phyloP scores from a whole-genome alignment of 1,139 yeast species.

The Spencermartinsiella ligniputridi region DNA sequence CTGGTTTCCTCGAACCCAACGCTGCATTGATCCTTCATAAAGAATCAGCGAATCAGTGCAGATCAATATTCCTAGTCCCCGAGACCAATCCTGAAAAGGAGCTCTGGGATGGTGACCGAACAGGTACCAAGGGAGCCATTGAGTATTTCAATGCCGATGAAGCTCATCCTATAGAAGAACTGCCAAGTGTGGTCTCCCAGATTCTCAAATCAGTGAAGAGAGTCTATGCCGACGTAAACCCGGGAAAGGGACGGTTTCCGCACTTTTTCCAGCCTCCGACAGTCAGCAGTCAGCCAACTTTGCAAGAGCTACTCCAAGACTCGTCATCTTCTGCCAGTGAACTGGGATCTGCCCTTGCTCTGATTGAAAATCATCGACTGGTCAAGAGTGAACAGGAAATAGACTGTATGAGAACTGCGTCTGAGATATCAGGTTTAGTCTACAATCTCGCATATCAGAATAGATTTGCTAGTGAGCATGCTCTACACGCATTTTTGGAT shows the following conservation, averaged over 20 bases:
- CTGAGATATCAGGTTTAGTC: slow-evolving; percentile 75
- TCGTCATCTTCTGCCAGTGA: neutral
- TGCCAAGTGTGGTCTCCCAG: slow-evolving; percentile 18
- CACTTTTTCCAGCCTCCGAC: slow-evolving; percentile 16
- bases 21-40: slow-evolving; percentile 74
- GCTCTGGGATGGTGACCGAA: slow-evolving; percentile 91
- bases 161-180: slow-evolving; percentile 47
- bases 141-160: slow-evolving; percentile 86
- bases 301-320: slow-evolving; percentile 7
- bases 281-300: slow-evolving; percentile 9
- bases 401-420: slow-evolving; percentile 73
- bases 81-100: slow-evolving; percentile 74
- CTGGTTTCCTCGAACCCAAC: slow-evolving; percentile 94
- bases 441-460: slow-evolving; percentile 69
- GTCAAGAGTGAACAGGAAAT: slow-evolving; percentile 76
- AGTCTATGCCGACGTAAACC: slow-evolving; percentile 28
- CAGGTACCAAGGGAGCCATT: slow-evolving; percentile 78
- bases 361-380: slow-evolving; percentile 56
- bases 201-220: slow-evolving; percentile 22
- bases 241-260: slow-evolving; percentile 17
- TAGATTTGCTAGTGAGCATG: slow-evolving; percentile 65
- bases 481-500: slow-evolving; percentile 76
- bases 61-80: slow-evolving; percentile 67
- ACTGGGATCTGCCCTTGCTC: slow-evolving; percentile 16
- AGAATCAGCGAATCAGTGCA: slow-evolving; percentile 44